Conservation (phyloP, 2,329 filamentous ascomycete genomes). For the Byssochlamys sp. region DNA sequence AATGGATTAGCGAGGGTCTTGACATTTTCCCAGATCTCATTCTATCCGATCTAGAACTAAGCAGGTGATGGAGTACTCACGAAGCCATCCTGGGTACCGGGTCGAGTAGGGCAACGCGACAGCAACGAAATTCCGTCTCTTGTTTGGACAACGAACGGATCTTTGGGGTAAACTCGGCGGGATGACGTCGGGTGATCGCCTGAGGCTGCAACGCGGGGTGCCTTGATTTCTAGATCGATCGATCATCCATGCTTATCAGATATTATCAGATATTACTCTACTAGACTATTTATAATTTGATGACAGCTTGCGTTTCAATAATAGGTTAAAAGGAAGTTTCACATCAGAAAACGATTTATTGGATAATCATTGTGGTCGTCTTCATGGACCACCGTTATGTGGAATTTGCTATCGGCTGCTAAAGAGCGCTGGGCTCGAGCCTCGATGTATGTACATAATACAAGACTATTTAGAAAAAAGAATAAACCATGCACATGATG, state of each 20-base stretch:
- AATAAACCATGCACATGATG: not conserved
- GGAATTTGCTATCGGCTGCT: not conserved
- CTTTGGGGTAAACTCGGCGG: not conserved
- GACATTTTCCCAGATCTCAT: not conserved
- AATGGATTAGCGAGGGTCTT: constrained; percentile 1
- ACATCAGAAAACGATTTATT: not conserved
- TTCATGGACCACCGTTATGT: not conserved
- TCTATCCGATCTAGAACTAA: not conserved
- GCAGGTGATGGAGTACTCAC: constrained; percentile 14
- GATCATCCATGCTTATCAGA: too few relatives aligned
- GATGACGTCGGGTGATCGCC: not conserved
- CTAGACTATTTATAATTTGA: too few relatives aligned
- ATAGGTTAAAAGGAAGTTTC: too few relatives aligned
- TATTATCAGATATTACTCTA: too few relatives aligned
- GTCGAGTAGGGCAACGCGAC: not conserved
- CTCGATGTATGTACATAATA: constrained; percentile 1
- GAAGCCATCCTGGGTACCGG: constrained; percentile 21
- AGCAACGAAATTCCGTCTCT: not conserved
- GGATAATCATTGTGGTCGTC: not conserved
- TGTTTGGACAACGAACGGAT: not conserved
- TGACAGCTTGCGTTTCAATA: too few relatives aligned
- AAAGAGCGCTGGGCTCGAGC: not conserved
- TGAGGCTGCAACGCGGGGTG: not conserved
- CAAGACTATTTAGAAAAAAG: constrained; percentile 4
- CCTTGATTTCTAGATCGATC: not conserved